Evolutionary conservation across 805 yeast species (phyloP).

Genomic region (Isabelozyma heimii): DNA sequence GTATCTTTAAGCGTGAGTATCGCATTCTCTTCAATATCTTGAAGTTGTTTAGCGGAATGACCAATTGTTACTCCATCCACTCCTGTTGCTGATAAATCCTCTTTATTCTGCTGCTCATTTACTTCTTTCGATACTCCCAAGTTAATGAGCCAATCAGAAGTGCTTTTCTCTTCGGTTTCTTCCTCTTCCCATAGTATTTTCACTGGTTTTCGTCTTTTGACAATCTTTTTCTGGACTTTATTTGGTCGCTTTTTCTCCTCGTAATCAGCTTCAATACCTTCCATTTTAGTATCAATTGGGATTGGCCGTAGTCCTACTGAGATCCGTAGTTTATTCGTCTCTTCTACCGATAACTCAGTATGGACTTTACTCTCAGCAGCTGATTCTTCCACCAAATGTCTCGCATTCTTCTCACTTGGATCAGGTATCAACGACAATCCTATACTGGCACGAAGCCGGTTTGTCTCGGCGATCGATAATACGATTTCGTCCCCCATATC

Average conservation of each 20-base stretch:
- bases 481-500: conserved; percentile 19
- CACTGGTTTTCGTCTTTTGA: conserved; percentile 10
- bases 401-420: not conserved
- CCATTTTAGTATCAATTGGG: conserved; percentile 15
- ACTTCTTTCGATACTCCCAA: conserved; percentile 10
- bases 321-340: conserved; percentile 52
- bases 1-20: conserved; percentile 59
- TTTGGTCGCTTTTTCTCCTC: conserved; percentile 11
- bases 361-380: not conserved
- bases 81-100: conserved; percentile 5
- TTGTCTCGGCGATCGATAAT: conserved; percentile 43
- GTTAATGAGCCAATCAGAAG: conserved; percentile 42
- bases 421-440: conserved; percentile 40
- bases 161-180: conserved; percentile 25
- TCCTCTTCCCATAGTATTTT: conserved; percentile 23
- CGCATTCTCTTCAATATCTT: conserved; percentile 35
- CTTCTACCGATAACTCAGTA: conserved; percentile 41
- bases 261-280: conserved; percentile 1
- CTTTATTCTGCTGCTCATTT: conserved; percentile 1
- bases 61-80: conserved; percentile 36
- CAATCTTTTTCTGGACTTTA: conserved; percentile 17
- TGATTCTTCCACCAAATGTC: not conserved
- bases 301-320: conserved; percentile 56
- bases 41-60: conserved; percentile 44
- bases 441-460: conserved; percentile 32